A percentile compares a stretch with the other conserved stretches of the same genome.
Evolutionary conservation across 495 filamentous ascomycete genomes (phyloP).

Genomic region (Penicillium argentinense): DNA sequence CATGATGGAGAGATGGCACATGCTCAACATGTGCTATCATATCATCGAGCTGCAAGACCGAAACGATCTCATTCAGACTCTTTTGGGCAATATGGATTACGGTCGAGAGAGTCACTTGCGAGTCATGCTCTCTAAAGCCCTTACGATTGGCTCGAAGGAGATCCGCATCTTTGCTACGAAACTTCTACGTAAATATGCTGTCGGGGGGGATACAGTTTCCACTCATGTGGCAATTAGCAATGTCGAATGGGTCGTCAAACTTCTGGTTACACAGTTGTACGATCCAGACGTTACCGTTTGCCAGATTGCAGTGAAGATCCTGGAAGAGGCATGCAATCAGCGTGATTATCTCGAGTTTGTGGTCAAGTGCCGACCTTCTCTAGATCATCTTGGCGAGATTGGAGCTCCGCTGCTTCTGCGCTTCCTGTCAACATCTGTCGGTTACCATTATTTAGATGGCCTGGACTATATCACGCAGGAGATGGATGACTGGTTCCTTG

Average conservation of each 20-base stretch:
- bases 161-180: slow-evolving; percentile 86
- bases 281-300: slow-evolving; percentile 97
- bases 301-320: slow-evolving; percentile 90
- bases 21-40: slow-evolving; percentile 99
- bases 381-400: slow-evolving; percentile 96
- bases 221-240: slow-evolving; percentile 39
- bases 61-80: slow-evolving; percentile 82
- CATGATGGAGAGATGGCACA: slow-evolving; percentile 94
- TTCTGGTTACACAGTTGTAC: slow-evolving; percentile 95
- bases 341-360: slow-evolving; percentile 89
- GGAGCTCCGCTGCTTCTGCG: slow-evolving; percentile 89
- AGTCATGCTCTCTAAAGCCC: slow-evolving; percentile 87
- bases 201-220: slow-evolving; percentile 35
- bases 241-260: slow-evolving; percentile 91
- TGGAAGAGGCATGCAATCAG: slow-evolving; percentile 95
- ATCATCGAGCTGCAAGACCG: slow-evolving; percentile 88
- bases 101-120: slow-evolving; percentile 83
- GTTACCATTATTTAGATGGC: slow-evolving; percentile 95
- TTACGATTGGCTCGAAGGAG: slow-evolving; percentile 87
- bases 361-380: slow-evolving; percentile 90
- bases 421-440: slow-evolving; percentile 91
- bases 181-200: slow-evolving; percentile 78
- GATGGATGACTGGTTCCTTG: slow-evolving; percentile 99
- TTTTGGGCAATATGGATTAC: slow-evolving; percentile 91
- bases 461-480: slow-evolving; percentile 98